These are phyloP conservation scores for Arctostaphylos glauca DNA, from an alignment of 148 eudicot genomes.

Conservation along the genomic window DNA sequence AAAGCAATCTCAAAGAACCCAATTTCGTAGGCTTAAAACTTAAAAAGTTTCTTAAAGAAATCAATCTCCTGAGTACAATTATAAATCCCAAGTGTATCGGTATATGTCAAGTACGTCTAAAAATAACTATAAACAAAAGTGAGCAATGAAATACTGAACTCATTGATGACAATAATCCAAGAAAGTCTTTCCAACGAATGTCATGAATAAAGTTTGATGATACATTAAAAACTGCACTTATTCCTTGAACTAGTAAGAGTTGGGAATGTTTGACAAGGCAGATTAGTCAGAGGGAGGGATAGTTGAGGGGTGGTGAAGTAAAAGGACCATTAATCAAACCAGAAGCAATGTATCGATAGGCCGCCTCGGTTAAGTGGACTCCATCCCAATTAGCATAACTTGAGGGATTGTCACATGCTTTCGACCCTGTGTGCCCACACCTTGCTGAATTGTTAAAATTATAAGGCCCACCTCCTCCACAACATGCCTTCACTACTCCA, in stretches of 20 bases:
- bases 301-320: conserved; percentile 42
- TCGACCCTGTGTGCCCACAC: conserved; percentile 65
- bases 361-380: conserved; percentile 61
- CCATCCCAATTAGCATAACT: conserved; percentile 66
- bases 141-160: no score
- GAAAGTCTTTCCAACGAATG: not conserved
- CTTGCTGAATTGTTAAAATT: conserved; percentile 63
- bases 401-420: conserved; percentile 41
- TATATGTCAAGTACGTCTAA: no score
- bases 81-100: no score
- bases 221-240: not conserved
- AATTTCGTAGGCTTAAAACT: no score
- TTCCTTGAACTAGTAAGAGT: not conserved
- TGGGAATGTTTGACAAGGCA: no score
- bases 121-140: no score
- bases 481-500: conserved; percentile 50
- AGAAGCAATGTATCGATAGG: conserved; percentile 43
- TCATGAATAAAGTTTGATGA: not conserved
- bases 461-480: conserved; percentile 82
- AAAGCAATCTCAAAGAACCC: no score
- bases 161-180: no score
- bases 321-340: conserved; percentile 51
- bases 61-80: no score
- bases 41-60: no score
- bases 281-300: not conserved